A percentile compares a stretch with the other conserved stretches of the same genome.
Evolutionary conservation across 225 moss, liverwort and hornwort species (phyloP).

Genomic region (Physcomitrium patens): DNA sequence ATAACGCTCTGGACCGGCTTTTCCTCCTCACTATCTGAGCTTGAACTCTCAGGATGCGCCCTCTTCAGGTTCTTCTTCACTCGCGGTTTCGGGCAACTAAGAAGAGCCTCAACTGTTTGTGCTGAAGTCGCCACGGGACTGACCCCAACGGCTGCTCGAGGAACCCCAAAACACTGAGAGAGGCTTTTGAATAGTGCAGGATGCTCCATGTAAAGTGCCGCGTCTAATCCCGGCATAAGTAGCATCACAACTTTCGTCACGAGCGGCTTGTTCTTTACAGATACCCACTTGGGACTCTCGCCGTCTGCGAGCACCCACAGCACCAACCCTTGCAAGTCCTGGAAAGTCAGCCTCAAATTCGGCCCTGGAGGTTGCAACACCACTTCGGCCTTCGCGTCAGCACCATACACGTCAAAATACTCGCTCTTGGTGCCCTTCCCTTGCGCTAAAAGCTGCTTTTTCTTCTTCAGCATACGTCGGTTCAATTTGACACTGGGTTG

Average conservation of each 20-base stretch:
- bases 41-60: not conserved
- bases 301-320: constrained; percentile 78
- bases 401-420: constrained; percentile 77
- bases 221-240: constrained; percentile 72
- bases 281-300: constrained; percentile 75
- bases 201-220: constrained; percentile 62
- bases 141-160: constrained; percentile 63
- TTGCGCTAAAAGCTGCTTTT: constrained; percentile 47
- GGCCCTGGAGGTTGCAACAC: constrained; percentile 52
- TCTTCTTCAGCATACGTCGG: constrained; percentile 76
- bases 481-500: constrained; percentile 21
- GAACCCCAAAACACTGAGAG: constrained; percentile 53
- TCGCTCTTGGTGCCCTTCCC: constrained; percentile 53
- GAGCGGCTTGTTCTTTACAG: constrained; percentile 86
- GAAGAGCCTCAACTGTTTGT: constrained; percentile 54
- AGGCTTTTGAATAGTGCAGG: constrained; percentile 50
- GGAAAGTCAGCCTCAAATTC: constrained; percentile 42
- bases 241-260: constrained; percentile 75
- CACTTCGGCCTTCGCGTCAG: constrained; percentile 65
- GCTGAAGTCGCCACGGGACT: constrained; percentile 54
- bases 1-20: not conserved
- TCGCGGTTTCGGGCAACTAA: constrained; percentile 59
- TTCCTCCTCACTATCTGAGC: constrained; percentile 22
- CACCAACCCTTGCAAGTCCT: constrained; percentile 71
- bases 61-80: constrained; percentile 45